Conservation (phyloP, 768 basidiomycete species). For the Filobasidium wieringae region DNA sequence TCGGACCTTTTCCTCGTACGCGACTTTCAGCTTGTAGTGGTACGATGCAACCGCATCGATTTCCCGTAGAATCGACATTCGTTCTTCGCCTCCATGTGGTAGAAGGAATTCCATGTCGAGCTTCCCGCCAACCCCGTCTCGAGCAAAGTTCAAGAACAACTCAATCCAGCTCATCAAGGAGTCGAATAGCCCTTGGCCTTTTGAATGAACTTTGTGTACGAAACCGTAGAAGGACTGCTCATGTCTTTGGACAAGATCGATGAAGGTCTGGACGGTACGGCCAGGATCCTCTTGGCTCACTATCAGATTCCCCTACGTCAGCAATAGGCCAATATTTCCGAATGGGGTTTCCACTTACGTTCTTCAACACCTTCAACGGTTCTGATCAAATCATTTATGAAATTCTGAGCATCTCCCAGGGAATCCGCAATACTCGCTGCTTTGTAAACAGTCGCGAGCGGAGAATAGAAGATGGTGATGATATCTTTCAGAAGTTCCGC, state of each 20-base stretch:
- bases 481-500: slow-evolving; percentile 94
- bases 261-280: slow-evolving; percentile 79
- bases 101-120: slow-evolving; percentile 81
- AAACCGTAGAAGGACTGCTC: slow-evolving; percentile 93
- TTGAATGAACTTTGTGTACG: slow-evolving; percentile 96
- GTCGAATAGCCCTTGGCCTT: slow-evolving; percentile 87
- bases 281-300: slow-evolving; percentile 74
- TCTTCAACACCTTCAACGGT: slow-evolving; percentile 89
- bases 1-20: slow-evolving; percentile 84
- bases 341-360: slow-evolving; percentile 43
- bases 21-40: slow-evolving; percentile 86
- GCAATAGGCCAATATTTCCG: too few relatives aligned
- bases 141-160: slow-evolving; percentile 75
- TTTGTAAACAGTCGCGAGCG: slow-evolving; percentile 90
- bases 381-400: slow-evolving; percentile 84
- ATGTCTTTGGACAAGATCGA: slow-evolving; percentile 83
- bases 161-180: slow-evolving; percentile 95
- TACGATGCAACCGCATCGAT: slow-evolving; percentile 81
- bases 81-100: slow-evolving; percentile 66
- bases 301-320: too few relatives aligned
- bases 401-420: slow-evolving; percentile 76
- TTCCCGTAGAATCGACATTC: slow-evolving; percentile 65
- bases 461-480: slow-evolving; percentile 95
- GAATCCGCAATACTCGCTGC: slow-evolving; percentile 96
- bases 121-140: slow-evolving; percentile 65